Conservation (phyloP, 2,329 filamentous ascomycete species). For the Bipolaris bicolor region DNA sequence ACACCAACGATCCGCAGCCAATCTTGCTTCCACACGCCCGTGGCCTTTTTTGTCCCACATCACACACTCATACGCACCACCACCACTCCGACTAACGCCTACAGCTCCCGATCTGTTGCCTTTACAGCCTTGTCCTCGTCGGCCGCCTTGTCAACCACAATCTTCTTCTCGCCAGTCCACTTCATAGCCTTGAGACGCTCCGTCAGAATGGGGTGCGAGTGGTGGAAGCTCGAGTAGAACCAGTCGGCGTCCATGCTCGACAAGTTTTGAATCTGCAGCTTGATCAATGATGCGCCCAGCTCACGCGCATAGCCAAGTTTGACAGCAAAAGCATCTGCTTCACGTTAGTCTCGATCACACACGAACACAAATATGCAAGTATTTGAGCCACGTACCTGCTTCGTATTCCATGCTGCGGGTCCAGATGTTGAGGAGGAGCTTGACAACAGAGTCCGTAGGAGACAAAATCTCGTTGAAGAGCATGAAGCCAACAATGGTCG, state of each 20-base stretch:
- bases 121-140: slow-evolving; percentile 68
- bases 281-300: slow-evolving; percentile 87
- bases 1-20: background rate
- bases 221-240: slow-evolving; percentile 98
- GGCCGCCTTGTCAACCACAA: slow-evolving; percentile 56
- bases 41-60: slow-evolving; percentile 3
- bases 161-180: slow-evolving; percentile 74
- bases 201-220: slow-evolving; percentile 94
- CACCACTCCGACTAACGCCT: slow-evolving; percentile 31
- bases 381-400: slow-evolving; percentile 63
- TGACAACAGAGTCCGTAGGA: slow-evolving; percentile 92
- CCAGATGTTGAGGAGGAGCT: slow-evolving; percentile 94
- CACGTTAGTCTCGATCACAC: slow-evolving; percentile 24
- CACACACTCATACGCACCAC: background rate
- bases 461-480: slow-evolving; percentile 96
- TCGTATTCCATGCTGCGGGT: slow-evolving; percentile 96
- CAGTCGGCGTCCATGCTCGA: slow-evolving; percentile 99
- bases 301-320: slow-evolving; percentile 82
- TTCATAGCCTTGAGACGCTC: slow-evolving; percentile 90
- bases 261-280: slow-evolving; percentile 97
- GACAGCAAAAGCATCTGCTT: slow-evolving; percentile 79
- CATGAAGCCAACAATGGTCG: slow-evolving; percentile 96
- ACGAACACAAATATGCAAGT: background rate
- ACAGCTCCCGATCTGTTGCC: slow-evolving; percentile 78
- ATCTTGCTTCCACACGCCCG: slow-evolving; percentile 5